A percentile compares a stretch with the other conserved stretches of the same genome.
These are phyloP conservation scores for Agapanthus africanus DNA, from an alignment of 106 monocot species.

Conservation along the genomic window DNA sequence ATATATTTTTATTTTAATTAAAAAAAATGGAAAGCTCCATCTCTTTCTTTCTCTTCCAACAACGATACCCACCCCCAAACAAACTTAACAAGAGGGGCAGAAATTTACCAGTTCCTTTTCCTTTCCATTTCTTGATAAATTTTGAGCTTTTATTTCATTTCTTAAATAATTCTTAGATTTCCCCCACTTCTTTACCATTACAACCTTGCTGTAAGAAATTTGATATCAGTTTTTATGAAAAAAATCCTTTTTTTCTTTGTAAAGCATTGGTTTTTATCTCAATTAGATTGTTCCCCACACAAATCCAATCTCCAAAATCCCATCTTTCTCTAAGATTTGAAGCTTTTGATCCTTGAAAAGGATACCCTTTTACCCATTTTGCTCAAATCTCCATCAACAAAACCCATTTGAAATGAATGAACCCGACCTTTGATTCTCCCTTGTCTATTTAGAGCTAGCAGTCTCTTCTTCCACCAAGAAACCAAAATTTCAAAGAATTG, in stretches of 20 bases:
- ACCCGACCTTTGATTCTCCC: background rate
- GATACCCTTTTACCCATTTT: background rate
- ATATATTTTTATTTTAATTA: background rate
- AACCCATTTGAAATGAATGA: background rate
- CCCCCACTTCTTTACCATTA: background rate
- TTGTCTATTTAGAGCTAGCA: background rate
- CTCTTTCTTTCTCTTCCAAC: background rate
- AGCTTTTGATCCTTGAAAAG: background rate
- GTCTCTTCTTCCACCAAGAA: background rate
- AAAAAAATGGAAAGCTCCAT: background rate
- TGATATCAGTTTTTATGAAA: background rate
- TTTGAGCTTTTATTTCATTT: background rate
- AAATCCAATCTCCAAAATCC: background rate
- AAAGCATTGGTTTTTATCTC: conserved; percentile 1
- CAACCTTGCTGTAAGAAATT: conserved; percentile 1
- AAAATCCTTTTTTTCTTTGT: conserved; percentile 4
- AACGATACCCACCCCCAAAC: conserved; percentile 1
- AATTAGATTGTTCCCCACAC: background rate
- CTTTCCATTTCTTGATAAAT: background rate
- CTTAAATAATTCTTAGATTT: background rate
- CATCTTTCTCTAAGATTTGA: conserved; percentile 1
- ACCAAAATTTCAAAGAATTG: background rate
- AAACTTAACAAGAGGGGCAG: background rate
- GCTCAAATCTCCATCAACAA: no score
- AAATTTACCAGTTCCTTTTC: background rate